Evolutionary conservation across 1,139 yeast species (phyloP).

Genomic region (Geotrichum aggregatum): DNA sequence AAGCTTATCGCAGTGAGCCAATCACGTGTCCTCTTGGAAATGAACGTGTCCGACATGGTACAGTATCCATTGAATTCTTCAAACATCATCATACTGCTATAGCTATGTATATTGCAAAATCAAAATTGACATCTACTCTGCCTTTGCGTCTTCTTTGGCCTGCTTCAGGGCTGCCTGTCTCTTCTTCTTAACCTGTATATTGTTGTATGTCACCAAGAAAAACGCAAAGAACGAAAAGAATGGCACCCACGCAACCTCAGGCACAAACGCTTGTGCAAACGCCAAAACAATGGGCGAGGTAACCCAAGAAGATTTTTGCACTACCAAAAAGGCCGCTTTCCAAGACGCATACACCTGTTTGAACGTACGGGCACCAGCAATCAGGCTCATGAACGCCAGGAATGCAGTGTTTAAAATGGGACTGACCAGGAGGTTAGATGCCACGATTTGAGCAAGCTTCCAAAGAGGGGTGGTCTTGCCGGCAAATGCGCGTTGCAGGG

Average conservation of each 20-base stretch:
- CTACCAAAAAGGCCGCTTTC: constrained; percentile 50
- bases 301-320: constrained; percentile 61
- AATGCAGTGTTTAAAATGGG: constrained; percentile 59
- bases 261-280: constrained; percentile 69
- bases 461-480: constrained; percentile 34
- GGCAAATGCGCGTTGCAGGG: constrained; percentile 38
- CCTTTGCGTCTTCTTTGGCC: constrained; percentile 25
- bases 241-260: constrained; percentile 79
- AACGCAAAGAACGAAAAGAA: constrained; percentile 74
- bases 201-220: constrained; percentile 72
- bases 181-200: constrained; percentile 56
- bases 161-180: constrained; percentile 33
- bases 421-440: constrained; percentile 59
- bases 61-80: too few species aligned
- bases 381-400: constrained; percentile 46
- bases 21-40: too few species aligned
- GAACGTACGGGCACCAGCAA: constrained; percentile 40
- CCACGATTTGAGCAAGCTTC: constrained; percentile 56
- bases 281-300: constrained; percentile 61
- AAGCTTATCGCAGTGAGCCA: too few species aligned
- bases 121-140: too few species aligned
- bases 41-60: too few species aligned
- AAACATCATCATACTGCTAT: too few species aligned
- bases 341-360: constrained; percentile 42
- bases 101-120: too few species aligned